Base-by-base conservation (phyloP, 2,329 filamentous ascomycete genomes). In the Talaromyces sp. region DNA sequence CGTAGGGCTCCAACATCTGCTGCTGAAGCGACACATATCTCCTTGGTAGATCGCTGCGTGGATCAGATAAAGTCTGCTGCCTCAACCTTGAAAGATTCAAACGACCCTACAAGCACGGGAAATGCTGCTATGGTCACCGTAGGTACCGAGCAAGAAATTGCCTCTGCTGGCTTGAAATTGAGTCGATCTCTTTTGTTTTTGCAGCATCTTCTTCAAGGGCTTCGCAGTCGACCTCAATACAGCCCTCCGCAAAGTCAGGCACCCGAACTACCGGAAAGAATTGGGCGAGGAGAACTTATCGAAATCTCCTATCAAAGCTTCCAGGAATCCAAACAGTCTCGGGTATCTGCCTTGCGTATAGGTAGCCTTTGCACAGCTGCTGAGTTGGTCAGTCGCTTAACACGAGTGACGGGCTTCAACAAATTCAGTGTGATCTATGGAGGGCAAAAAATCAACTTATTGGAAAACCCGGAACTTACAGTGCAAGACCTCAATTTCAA, bases 231-330 rank as follows among this genome's bases (percentile, higher is more conserved):
- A 7, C 79, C 85, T 1, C 83, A 89, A 66, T 88, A 88, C 66
- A 81, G 79, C 28, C 86, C 85, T 62, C 80, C 84, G 2, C 82
- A 83, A 54, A 85, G 87, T 65, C 82, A 85, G 6, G 81, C 83
- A 8, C 85, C 87, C 1, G 85, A 86, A 64, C 71, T 88, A 57
- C 75, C 83, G 2, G 76, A 82, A 33, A 76, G 79, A 3, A 80
- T 83, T 0, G 80, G 82, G 0, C 83, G 84, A 66, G 90, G 90
- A 6, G 84, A 89, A 40, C 77, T 82, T 2, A 81, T 91, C 0
- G 83, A 85, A 58, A 81, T 95, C 18, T 87, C 86, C 58, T 93
- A 90, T 69, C 90, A 93, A 73, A 86, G 86, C 1, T 92, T 92
- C 68, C 84, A 89, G 70, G 86, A 85, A 12, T 74, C 82, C 25